Evolutionary conservation across 2,329 filamentous ascomycete species (phyloP), one percentile per base, ranked within the genome.

Genomic region (Bertia moriformis): DNA sequence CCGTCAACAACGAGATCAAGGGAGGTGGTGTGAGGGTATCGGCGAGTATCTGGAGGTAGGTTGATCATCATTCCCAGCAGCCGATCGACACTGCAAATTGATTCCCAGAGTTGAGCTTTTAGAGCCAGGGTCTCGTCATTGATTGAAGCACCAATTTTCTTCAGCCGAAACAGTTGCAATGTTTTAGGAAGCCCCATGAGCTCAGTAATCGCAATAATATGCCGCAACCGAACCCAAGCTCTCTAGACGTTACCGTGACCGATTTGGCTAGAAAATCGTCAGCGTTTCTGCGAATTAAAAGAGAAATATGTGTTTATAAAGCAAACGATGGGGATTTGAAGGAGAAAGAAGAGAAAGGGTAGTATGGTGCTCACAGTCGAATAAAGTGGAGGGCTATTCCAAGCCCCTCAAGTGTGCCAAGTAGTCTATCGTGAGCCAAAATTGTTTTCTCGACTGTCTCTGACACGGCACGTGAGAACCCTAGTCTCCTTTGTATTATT

Each of bases 201-300:
- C 44, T 61, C 57, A 33, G 57, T 56, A 18, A 61, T 45, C 3
- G 57, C 52, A 18, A 59, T 53, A 15, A 53, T 46, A 30, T 57
- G 51, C n/a, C 58, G 57, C 14, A 61, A 40, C 17, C 46, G 48
- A 17, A 61, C 44, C 57, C 57, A 62, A 18, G 51, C 47, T 18
- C 52, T 55, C 35, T 52, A 49, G 15, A 60, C 48, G 20, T 53
- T 54, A 2, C 55, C 56, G 18, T 49, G 50, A 5, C 53, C 50
- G 14, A 57, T 46, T 41, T 52, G 50, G 19, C 53, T 58, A 33
- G 19, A 38, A 19, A 32, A 12, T 37, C 17, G n/a, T 10, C 24
- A 29, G 10, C 10, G 10, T 10, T 29, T 29, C 24, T 29, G n/a
- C n/a, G n/a, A n/a, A n/a, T n/a, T n/a, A n/a, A n/a, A n/a, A n/a